Evolutionary conservation across 176 grass and related monocot genomes (phyloP).

Genomic region (Rhynchospora breviuscula): DNA sequence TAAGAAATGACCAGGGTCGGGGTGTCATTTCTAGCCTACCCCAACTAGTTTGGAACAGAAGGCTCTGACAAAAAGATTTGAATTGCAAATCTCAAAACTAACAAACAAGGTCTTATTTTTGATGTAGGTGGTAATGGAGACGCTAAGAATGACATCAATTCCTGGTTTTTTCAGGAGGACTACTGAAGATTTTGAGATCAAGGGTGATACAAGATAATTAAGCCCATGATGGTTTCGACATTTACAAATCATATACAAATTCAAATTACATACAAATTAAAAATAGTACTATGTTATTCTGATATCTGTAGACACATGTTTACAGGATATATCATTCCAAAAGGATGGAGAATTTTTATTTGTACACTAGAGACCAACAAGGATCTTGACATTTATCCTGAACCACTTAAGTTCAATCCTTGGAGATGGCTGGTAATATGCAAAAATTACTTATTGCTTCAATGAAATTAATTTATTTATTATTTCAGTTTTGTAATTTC

Average conservation of each 20-base stretch:
- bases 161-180: constrained; percentile 14
- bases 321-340: constrained; percentile 19
- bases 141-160: constrained; percentile 21
- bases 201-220: not conserved
- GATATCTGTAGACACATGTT: not conserved
- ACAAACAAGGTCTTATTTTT: not conserved
- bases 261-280: not conserved
- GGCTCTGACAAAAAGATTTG: too few relatives aligned
- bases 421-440: constrained; percentile 28
- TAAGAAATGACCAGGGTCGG: too few relatives aligned
- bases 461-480: not conserved
- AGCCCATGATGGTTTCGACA: too few relatives aligned
- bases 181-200: constrained; percentile 9
- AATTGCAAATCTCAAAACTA: too few relatives aligned
- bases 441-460: not conserved
- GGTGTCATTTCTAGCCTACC: too few relatives aligned
- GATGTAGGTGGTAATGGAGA: constrained; percentile 24
- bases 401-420: constrained; percentile 19
- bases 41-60: too few relatives aligned
- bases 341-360: constrained; percentile 21
- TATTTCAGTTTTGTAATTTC: not conserved
- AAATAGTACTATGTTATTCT: not conserved
- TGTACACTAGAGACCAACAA: constrained; percentile 15
- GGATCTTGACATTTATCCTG: constrained; percentile 11
- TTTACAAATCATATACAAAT: not conserved